Conservation (phyloP, 148 eudicot species). For the Rhododendron ferrugineum region DNA sequence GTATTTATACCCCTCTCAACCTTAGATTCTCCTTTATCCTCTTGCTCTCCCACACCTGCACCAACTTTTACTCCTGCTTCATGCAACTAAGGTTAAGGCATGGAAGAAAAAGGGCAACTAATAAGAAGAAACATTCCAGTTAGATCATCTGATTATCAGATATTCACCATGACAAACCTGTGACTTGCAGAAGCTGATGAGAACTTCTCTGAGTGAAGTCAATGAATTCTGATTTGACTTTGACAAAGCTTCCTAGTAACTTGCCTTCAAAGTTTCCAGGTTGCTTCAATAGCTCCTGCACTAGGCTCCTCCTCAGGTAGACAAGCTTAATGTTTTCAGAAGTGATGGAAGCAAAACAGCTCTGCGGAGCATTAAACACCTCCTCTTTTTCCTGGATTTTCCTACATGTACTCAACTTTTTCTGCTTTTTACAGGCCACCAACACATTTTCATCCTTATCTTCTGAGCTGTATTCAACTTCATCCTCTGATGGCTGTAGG, state of each 20-base stretch:
- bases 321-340: constrained; percentile 67
- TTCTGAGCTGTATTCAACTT: constrained; percentile 44
- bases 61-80: not conserved
- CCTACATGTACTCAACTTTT: constrained; percentile 25
- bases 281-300: constrained; percentile 46
- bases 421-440: constrained; percentile 36
- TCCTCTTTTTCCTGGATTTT: constrained; percentile 20
- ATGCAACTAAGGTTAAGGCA: not conserved
- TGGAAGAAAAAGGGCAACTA: not conserved
- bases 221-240: constrained; percentile 53
- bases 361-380: constrained; percentile 21
- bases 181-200: constrained; percentile 66
- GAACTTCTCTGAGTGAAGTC: constrained; percentile 26
- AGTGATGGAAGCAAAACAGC: constrained; percentile 50
- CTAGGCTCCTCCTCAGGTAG: constrained; percentile 62
- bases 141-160: not conserved
- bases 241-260: constrained; percentile 75
- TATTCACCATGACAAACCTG: constrained; percentile 43
- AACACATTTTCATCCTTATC: constrained; percentile 21
- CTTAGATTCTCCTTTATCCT: not conserved
- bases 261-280: constrained; percentile 59
- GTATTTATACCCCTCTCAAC: not conserved
- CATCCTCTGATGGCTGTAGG: constrained; percentile 49
- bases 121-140: not conserved
- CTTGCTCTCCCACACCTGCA: not conserved